Evolutionary conservation across 306 rosid species (phyloP), one percentile per base, ranked within the genome.

Genomic region (Adenanthera pavonina): DNA sequence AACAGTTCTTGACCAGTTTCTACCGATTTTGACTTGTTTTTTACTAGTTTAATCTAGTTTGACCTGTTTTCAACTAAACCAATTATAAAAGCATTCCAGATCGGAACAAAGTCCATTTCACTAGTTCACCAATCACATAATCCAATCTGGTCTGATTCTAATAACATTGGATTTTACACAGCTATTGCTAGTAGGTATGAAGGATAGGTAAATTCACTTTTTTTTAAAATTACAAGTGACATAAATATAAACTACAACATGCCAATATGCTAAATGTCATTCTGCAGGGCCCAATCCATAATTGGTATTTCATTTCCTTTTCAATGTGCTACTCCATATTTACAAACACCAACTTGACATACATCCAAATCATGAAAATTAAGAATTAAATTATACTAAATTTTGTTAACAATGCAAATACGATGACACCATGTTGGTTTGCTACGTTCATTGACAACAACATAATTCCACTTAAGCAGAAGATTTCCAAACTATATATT

Each of bases 251-350:
- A 36, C 20, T 19, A 40, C 38, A 56, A 67, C 30, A 53, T 51
- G 40, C 33, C 11, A 78, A 19, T 46, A 51, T 51, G 30, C 30
- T 51, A 46, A 56, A 44, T 1, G 74, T 8, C 56, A 46, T n/a
- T 19, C 51, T 68, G 49, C 43, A 9, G 15, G 73, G n/a, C 38
- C 14, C 17, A 43, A 14, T 3, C 10, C 70, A 14, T 56, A 52
- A 61, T 70, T 11, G 10, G n/a, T 35, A 76, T 59, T 82, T 60
- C 53, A 19, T 46, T 80, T 54, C 60, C 60, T 6, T 75, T 56
- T 17, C 48, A 66, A 7, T 20, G 59, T 65, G 15, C 20, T 65
- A n/a, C 69, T 41, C 25, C 11, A 81, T 16, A 41, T 53, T 43
- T 41, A 43, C 68, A 48, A 38, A 11, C 38, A 40, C 51, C 52